phyloP scores from a whole-genome alignment of 2,329 filamentous ascomycete species.

The Ophiostoma sp. region DNA sequence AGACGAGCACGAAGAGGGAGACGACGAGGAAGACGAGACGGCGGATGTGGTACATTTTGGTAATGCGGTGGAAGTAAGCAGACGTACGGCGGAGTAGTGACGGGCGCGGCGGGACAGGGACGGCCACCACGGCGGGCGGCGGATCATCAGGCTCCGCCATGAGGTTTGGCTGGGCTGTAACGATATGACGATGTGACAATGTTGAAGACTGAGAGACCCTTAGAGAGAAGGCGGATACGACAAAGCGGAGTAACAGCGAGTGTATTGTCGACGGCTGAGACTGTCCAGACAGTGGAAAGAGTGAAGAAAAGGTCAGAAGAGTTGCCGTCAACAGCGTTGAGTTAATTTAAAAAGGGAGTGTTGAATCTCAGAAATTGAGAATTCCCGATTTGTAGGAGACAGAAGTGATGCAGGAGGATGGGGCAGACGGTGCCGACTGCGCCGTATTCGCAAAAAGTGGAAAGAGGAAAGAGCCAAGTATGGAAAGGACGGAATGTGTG shows the following conservation, averaged over 20 bases:
- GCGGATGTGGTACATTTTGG: slow-evolving; percentile 45
- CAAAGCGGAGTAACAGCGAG: background rate
- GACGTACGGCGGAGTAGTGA: slow-evolving; percentile 19
- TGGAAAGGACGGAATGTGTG: slow-evolving; percentile 1
- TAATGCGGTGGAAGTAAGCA: background rate
- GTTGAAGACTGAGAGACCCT: background rate
- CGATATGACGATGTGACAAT: background rate
- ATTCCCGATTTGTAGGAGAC: slow-evolving; percentile 12
- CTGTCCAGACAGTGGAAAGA: slow-evolving; percentile 6
- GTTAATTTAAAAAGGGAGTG: background rate
- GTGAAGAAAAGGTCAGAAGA: background rate
- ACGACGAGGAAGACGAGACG: slow-evolving; percentile 38
- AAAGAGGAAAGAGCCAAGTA: background rate
- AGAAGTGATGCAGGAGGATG: slow-evolving; percentile 9
- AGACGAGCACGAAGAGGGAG: slow-evolving; percentile 37
- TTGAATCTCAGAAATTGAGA: background rate
- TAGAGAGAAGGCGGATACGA: background rate
- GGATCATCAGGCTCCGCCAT: background rate
- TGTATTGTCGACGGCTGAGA: background rate
- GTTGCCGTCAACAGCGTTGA: background rate
- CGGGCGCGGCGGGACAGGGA: background rate
- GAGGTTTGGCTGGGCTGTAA: background rate
- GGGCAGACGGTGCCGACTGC: background rate
- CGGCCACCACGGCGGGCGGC: background rate
- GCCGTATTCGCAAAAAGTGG: slow-evolving; percentile 7